Evolutionary conservation across 2,329 filamentous ascomycete species (phyloP), one percentile per base, ranked within the genome.

Genomic region (Venturiaceae sp.): DNA sequence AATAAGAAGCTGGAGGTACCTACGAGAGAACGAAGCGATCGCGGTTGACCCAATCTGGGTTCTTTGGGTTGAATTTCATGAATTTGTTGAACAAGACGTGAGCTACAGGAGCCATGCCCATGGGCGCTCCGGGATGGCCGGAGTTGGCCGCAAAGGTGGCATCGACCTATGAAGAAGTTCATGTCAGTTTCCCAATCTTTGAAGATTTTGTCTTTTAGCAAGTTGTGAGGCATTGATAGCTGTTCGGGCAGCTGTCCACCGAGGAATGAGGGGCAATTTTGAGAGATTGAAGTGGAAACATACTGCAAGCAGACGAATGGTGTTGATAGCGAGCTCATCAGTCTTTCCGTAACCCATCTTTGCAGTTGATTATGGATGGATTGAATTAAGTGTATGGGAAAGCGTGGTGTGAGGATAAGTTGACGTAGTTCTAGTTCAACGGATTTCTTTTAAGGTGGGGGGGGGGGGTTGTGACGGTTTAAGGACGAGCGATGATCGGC

Each of bases 21-120:
- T 84, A 96, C 92, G 94, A 99, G 74, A 99, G 91, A 63, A 99
- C 91, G 72, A 99, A 99, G 75, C 94, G 88, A 79, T 99, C 94
- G 72, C 94, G 87, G 85, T 97, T 97, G 69, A 94, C 71, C 92
- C 92, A 99, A 65, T 90, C 82, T 68, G 94, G 90, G 84, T 96
- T 96, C 87, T 96, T 95, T 70, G 94, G 94, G 87, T 97, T 99
- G 84, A 96, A 99, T 75, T 80, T 95, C 90, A 99, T 90, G 83
- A 96, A 95, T 77, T 94, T 95, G 85, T 96, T 95, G 81, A 90
- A 99, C 65, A 99, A 85, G 70, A 97, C 90, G 83, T 97, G 94
- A 75, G 94, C 87, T 71, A 92, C 85, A 63, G 94, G 92, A 71
- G 94, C 94, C 90, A 97, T 83, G 72, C 84, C 86, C 94, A 99